Evolutionary conservation across 345 rosid genomes (phyloP), one percentile per base, ranked within the genome.

Genomic region (Linum lewisii): DNA sequence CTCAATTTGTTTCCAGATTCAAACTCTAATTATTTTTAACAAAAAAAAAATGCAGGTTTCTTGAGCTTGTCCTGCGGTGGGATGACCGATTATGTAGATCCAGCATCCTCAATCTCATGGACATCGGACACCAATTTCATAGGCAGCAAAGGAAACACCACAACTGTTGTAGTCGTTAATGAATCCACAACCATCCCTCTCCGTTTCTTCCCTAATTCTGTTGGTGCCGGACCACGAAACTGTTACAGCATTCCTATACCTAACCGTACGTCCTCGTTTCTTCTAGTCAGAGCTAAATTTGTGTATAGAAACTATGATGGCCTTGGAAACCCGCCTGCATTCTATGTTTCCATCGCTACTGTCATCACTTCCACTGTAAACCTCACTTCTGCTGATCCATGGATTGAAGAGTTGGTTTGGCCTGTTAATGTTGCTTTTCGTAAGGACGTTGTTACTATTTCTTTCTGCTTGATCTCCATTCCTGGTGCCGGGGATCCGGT

Each of bases 21-120:
- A 29, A 29, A n/a, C n/a, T n/a, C 34, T 29, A 29, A 29, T n/a
- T n/a, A n/a, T n/a, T n/a, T n/a, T n/a, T n/a, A 29, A 29, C 1
- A 3, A 29, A 29, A 4, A 1, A 29, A 29, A 60, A 13, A 42
- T 34, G 10, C 88, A 91, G 98, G 90, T 76, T 91, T 84, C 76
- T 69, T 91, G 78, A 91, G 98, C 63, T 73, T 91, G 51, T 68
- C 85, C 1, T 91, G 98, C 69, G 96, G 98, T 8, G 92, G 82
- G 44, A 66, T 78, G 3, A 42, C 44, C 52, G 65, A 71, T 60
- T 91, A 64, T 53, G 63, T 66, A 0, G 83, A 75, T 59, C 72
- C 85, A 63, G 68, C 77, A 47, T 80, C 77, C 69, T 29, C 34
- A 29, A 80, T 91, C 72, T 69, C 79, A 0, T 85, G 98, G 95